Evolutionary conservation across 371 early-diverging fungal genomes (phyloP).

Genomic region (Thermomucor indicae-seudaticae): DNA sequence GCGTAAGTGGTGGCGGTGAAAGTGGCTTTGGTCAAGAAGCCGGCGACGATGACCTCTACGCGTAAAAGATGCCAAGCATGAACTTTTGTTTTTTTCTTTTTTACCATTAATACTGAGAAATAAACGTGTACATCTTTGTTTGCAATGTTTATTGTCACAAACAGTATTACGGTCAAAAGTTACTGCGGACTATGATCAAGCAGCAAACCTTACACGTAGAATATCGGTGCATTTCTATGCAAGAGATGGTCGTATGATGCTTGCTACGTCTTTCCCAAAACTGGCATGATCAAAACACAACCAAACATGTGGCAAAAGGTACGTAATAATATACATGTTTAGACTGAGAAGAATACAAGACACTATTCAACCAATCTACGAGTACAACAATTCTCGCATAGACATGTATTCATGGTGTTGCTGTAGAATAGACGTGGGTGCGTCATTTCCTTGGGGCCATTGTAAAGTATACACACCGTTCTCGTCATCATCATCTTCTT

Average conservation of each 20-base stretch:
- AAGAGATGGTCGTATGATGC: too few relatives aligned
- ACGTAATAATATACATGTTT: too few relatives aligned
- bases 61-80: slow-evolving; percentile 24
- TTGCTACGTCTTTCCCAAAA: too few relatives aligned
- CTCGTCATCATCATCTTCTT: slow-evolving; percentile 2
- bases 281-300: too few relatives aligned
- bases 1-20: slow-evolving; percentile 25
- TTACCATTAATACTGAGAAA: not conserved
- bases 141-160: not conserved
- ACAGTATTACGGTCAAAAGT: not conserved
- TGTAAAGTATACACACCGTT: not conserved
- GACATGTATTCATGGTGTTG: slow-evolving; percentile 16
- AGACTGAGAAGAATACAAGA: too few relatives aligned
- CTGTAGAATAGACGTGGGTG: slow-evolving; percentile 6
- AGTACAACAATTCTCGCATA: slow-evolving; percentile 25
- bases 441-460: not conserved
- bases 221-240: too few relatives aligned
- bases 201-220: too few relatives aligned
- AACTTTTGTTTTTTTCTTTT: slow-evolving; percentile 1
- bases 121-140: slow-evolving; percentile 3
- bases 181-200: too few relatives aligned
- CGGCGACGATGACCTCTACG: slow-evolving; percentile 56
- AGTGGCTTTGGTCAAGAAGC: slow-evolving; percentile 43
- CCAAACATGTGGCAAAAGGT: too few relatives aligned
- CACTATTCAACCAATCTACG: too few relatives aligned